Conservation (phyloP, 139 green algal species). For the Monoraphidium neglectum region DNA sequence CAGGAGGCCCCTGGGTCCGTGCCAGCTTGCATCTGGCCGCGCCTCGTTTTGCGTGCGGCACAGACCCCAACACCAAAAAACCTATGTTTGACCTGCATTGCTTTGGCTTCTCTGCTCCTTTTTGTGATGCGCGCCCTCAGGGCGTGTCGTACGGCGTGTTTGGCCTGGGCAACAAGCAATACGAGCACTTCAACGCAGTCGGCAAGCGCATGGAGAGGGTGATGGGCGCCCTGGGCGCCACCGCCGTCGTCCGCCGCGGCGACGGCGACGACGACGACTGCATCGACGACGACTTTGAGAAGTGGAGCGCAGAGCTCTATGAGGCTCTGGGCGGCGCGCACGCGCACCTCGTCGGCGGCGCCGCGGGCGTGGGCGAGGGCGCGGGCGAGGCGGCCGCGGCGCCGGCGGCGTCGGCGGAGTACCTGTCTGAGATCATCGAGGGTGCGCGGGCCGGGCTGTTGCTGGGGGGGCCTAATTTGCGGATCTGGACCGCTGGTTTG, state of each 20-base stretch:
- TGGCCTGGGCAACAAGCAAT: conserved; percentile 96
- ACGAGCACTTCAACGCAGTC: conserved; percentile 96
- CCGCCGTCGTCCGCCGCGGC: conserved; percentile 61
- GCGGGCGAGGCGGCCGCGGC: neutral
- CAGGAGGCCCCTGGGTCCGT: too few relatives aligned
- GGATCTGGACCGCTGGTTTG: too few relatives aligned
- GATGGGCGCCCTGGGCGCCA: conserved; percentile 72
- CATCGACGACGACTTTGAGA: conserved; percentile 95
- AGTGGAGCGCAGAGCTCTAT: conserved; percentile 75
- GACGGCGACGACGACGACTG: conserved; percentile 92
- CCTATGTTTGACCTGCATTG: too few relatives aligned
- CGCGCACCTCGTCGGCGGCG: conserved; percentile 45
- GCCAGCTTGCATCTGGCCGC: too few relatives aligned
- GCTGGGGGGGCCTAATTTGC: too few relatives aligned
- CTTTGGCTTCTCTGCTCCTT: too few relatives aligned
- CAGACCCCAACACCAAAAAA: too few relatives aligned
- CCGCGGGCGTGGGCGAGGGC: too few relatives aligned
- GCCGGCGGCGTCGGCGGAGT: neutral
- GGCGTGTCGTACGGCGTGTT: conserved; percentile 86
- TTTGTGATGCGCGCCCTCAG: too few relatives aligned
- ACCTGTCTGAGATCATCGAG: conserved; percentile 3
- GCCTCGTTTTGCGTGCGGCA: too few relatives aligned
- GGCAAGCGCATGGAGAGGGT: conserved; percentile 77
- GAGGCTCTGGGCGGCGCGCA: conserved; percentile 57
- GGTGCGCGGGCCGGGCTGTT: too few relatives aligned